These are phyloP conservation scores for Ceratocystis papillata DNA, from an alignment of 2,329 filamentous ascomycete genomes.

Conservation along the genomic window DNA sequence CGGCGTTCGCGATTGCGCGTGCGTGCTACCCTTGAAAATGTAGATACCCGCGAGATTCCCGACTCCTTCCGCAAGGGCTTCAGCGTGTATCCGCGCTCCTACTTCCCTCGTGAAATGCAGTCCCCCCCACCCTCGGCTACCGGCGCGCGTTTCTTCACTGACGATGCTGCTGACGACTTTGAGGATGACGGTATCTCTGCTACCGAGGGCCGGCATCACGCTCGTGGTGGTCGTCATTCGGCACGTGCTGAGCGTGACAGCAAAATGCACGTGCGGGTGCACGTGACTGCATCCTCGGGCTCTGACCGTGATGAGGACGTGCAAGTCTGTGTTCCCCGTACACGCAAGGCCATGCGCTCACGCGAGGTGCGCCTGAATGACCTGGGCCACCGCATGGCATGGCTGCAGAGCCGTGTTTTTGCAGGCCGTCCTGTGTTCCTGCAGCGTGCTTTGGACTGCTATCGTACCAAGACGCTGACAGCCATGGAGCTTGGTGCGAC, in stretches of 20 bases:
- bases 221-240: conserved; percentile 29
- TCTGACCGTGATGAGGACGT: conserved; percentile 39
- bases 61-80: conserved; percentile 87
- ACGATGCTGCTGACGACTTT: conserved; percentile 49
- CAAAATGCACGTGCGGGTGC: conserved; percentile 47
- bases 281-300: conserved; percentile 47
- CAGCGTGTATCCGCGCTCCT: conserved; percentile 81
- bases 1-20: conserved; percentile 74
- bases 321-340: conserved; percentile 63
- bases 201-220: conserved; percentile 34
- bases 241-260: conserved; percentile 32
- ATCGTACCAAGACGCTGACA: conserved; percentile 79
- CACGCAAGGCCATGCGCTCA: conserved; percentile 56
- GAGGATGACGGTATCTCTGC: conserved; percentile 43
- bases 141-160: conserved; percentile 62
- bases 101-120: conserved; percentile 89
- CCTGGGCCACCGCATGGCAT: conserved; percentile 87
- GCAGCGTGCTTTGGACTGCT: conserved; percentile 88
- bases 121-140: conserved; percentile 66
- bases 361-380: conserved; percentile 91
- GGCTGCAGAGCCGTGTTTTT: conserved; percentile 90
- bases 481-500: conserved; percentile 70
- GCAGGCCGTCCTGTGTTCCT: conserved; percentile 76
- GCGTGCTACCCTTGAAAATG: conserved; percentile 81
- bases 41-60: conserved; percentile 90